Percentiles rank a stretch among this genome's conserved stretches.
These are phyloP conservation scores for Bryoglossum gracile DNA, from an alignment of 495 filamentous ascomycete species.

Conservation along the genomic window DNA sequence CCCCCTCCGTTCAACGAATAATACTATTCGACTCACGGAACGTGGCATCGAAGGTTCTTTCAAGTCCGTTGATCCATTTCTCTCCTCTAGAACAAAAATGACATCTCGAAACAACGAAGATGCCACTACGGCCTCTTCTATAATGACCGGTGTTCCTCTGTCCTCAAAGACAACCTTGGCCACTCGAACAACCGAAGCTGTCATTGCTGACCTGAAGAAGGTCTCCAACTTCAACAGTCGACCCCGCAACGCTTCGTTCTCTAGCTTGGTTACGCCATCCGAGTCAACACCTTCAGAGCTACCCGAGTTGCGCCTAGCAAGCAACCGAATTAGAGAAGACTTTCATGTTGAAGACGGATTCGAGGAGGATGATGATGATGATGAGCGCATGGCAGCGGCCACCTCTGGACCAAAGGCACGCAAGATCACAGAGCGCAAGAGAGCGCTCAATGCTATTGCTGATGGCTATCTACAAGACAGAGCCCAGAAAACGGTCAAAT, in stretches of 20 bases:
- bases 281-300: neutral
- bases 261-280: neutral
- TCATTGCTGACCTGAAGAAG: slow-evolving; percentile 23
- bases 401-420: slow-evolving; percentile 22
- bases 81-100: no score
- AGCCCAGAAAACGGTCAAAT: slow-evolving; percentile 8
- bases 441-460: slow-evolving; percentile 46
- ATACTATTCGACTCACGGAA: no score
- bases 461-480: slow-evolving; percentile 27
- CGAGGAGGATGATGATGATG: slow-evolving; percentile 26
- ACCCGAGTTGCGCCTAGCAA: neutral
- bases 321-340: neutral
- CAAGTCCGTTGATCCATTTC: no score
- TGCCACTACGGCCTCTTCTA: no score
- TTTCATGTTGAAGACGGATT: slow-evolving; percentile 16
- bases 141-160: no score
- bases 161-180: no score
- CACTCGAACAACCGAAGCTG: slow-evolving; percentile 16
- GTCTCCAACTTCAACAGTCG: neutral
- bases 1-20: no score
- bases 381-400: neutral
- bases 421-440: slow-evolving; percentile 40
- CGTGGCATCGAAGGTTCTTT: no score
- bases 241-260: neutral
- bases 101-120: no score